Evolutionary conservation across 805 yeast genomes (phyloP).

Genomic region (Yarrowia hollandica): DNA sequence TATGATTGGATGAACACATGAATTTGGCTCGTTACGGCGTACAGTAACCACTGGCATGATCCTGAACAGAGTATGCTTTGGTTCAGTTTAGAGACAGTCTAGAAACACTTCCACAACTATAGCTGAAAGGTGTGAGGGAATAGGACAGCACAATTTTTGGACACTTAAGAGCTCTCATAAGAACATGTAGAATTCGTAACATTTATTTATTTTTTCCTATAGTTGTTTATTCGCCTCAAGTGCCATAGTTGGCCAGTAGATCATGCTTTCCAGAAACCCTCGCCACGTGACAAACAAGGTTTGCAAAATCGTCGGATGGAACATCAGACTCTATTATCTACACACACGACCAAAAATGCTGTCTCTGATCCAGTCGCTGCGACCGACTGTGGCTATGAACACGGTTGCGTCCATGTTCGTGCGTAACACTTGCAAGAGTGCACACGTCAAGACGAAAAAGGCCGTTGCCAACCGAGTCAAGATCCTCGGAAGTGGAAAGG

Average conservation of each 20-base stretch:
- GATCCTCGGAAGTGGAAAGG: constrained; percentile 55
- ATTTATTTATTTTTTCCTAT: too few species aligned
- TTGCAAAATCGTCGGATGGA: constrained; percentile 19
- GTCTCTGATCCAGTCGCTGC: constrained; percentile 27
- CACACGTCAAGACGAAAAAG: constrained; percentile 27
- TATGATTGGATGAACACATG: neutral
- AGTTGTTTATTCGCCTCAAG: too few species aligned
- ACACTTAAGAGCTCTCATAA: too few species aligned
- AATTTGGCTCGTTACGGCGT: too few species aligned
- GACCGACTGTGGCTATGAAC: constrained; percentile 27
- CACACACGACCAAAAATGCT: constrained; percentile 22
- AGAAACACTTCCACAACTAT: too few species aligned
- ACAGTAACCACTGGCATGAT: too few species aligned
- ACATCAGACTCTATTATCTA: constrained; percentile 21
- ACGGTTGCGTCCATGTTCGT: constrained; percentile 22
- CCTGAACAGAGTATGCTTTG: too few species aligned
- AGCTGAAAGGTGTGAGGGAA: too few species aligned
- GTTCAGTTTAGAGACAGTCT: too few species aligned
- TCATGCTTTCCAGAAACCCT: neutral
- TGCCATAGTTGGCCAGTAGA: too few species aligned
- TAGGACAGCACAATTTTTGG: too few species aligned
- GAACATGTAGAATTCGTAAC: too few species aligned
- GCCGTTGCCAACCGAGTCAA: constrained; percentile 28
- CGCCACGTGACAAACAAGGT: constrained; percentile 25
- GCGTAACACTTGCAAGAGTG: constrained; percentile 21